Evolutionary conservation across 495 filamentous ascomycete species (phyloP).

Genomic region (Penicillium alfredii): DNA sequence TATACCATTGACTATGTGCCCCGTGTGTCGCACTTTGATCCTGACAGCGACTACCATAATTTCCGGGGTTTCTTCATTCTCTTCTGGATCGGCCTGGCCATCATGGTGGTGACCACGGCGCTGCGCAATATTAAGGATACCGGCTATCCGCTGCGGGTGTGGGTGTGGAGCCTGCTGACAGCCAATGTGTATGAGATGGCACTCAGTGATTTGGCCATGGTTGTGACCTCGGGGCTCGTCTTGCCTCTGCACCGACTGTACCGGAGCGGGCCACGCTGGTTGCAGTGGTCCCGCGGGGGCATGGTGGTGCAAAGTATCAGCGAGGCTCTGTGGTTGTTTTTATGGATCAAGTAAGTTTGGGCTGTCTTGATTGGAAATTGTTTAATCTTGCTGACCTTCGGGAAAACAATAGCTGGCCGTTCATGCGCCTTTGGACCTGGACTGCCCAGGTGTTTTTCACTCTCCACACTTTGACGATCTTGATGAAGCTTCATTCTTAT

Average conservation of each 20-base stretch:
- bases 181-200: conserved; percentile 83
- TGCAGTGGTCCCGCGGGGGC: conserved; percentile 72
- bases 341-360: conserved; percentile 69
- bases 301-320: conserved; percentile 76
- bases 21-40: conserved; percentile 96
- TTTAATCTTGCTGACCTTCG: conserved; percentile 16
- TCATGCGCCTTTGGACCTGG: conserved; percentile 83
- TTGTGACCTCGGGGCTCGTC: conserved; percentile 60
- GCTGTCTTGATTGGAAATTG: not conserved
- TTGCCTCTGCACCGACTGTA: conserved; percentile 72
- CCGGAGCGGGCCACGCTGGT: conserved; percentile 42
- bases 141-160: conserved; percentile 71
- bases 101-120: conserved; percentile 92
- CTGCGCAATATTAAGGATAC: conserved; percentile 93
- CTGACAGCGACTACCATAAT: conserved; percentile 81
- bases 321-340: conserved; percentile 68
- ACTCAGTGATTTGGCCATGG: conserved; percentile 79
- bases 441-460: conserved; percentile 94
- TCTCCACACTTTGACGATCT: conserved; percentile 78
- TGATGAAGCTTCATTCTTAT: conserved; percentile 99
- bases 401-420: conserved; percentile 57
- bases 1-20: conserved; percentile 91
- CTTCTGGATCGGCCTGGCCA: conserved; percentile 93
- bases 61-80: conserved; percentile 96
- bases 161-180: conserved; percentile 82